Evolutionary conservation across 768 basidiomycete species (phyloP).

Genomic region (Termitomyces sp.): DNA sequence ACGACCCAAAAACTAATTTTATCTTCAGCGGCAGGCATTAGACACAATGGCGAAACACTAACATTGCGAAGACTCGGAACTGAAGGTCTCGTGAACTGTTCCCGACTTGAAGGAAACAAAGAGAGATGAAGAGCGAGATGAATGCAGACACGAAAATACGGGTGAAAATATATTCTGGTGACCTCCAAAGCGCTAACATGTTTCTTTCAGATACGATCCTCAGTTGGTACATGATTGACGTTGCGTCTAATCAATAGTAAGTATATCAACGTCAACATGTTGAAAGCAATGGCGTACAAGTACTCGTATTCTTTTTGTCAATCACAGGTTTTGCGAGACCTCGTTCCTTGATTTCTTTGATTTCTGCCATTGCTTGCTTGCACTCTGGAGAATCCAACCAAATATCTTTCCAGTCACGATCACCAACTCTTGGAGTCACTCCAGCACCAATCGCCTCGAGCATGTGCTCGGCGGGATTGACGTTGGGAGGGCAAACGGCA

Average conservation of each 20-base stretch:
- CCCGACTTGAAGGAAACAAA: constrained; percentile 77
- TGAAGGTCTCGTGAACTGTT: constrained; percentile 62
- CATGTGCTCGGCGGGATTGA: constrained; percentile 80
- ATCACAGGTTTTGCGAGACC: constrained; percentile 38
- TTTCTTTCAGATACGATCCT: constrained; percentile 62
- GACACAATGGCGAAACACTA: constrained; percentile 18
- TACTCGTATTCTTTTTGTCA: constrained; percentile 34
- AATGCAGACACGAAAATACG: constrained; percentile 73
- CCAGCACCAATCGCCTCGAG: constrained; percentile 87
- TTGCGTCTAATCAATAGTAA: constrained; percentile 50
- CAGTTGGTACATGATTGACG: constrained; percentile 72
- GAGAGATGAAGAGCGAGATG: constrained; percentile 65
- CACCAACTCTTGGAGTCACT: constrained; percentile 62
- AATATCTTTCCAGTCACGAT: constrained; percentile 82
- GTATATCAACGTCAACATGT: neutral
- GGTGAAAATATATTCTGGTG: constrained; percentile 82
- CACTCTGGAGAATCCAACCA: constrained; percentile 75
- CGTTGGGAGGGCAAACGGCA: constrained; percentile 66
- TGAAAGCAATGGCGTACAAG: constrained; percentile 38
- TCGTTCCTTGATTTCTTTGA: constrained; percentile 39
- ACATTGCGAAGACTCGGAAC: constrained; percentile 80
- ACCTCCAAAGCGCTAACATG: constrained; percentile 72
- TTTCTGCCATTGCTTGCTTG: constrained; percentile 34
- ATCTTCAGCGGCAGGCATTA: neutral
- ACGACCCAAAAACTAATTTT: constrained; percentile 57